phyloP scores from a whole-genome alignment of 2,329 filamentous ascomycete species.

The Trichoderma atroviride region DNA sequence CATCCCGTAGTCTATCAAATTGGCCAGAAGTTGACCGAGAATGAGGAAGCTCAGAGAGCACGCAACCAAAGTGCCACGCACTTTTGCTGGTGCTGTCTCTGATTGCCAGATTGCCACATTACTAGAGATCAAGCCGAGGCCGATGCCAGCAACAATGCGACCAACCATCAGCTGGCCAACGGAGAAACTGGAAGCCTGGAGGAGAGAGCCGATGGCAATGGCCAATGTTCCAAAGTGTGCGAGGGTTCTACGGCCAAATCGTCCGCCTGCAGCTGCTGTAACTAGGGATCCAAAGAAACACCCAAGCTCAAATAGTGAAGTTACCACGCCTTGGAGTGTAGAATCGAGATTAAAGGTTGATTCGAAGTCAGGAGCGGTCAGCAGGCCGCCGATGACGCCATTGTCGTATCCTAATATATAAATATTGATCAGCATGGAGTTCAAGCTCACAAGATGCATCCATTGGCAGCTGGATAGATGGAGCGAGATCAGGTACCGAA shows the following conservation, averaged over 20 bases:
- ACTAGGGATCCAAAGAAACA: constrained; percentile 21
- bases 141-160: constrained; percentile 48
- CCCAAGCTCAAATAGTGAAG: constrained; percentile 17
- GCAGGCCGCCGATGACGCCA: constrained; percentile 11
- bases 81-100: constrained; percentile 34
- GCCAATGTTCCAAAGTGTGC: constrained; percentile 47
- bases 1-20: constrained; percentile 48
- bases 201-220: constrained; percentile 49
- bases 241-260: constrained; percentile 47
- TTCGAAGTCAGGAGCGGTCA: constrained; percentile 18
- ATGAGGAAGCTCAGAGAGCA: constrained; percentile 42
- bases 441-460: background rate
- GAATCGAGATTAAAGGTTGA: constrained; percentile 18
- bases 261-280: constrained; percentile 46
- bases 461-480: background rate
- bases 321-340: constrained; percentile 17
- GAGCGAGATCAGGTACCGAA: background rate
- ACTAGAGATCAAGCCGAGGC: background rate
- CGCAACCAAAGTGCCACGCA: constrained; percentile 31
- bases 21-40: constrained; percentile 48
- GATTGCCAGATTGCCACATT: constrained; percentile 40
- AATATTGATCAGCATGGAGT: background rate
- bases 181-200: constrained; percentile 49
- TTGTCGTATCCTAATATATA: constrained; percentile 2
- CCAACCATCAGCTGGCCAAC: constrained; percentile 50